A percentile compares a stretch with the other conserved stretches of the same genome.
phyloP scores from a whole-genome alignment of 192 early-diverging fungal species.

The Kickxella alabastrina region DNA sequence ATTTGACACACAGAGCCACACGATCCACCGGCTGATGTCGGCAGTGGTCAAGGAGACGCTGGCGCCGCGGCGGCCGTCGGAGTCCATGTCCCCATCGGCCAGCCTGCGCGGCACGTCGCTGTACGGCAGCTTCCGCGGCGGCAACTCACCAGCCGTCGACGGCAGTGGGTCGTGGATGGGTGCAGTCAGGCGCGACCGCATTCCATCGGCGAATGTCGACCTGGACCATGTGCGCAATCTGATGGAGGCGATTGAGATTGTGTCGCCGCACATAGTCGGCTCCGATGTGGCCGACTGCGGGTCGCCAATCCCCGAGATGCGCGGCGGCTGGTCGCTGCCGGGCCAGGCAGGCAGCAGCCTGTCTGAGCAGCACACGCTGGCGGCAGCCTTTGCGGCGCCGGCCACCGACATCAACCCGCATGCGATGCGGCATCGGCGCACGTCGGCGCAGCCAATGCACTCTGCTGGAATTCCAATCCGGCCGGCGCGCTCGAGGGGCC shows the following conservation, averaged over 20 bases:
- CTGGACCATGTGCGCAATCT: constrained; percentile 39
- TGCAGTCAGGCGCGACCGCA: constrained; percentile 2
- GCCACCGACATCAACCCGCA: constrained; percentile 16
- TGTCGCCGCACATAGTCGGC: constrained; percentile 36
- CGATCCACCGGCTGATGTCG: constrained; percentile 23
- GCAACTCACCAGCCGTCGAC: constrained; percentile 25
- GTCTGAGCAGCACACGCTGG: constrained; percentile 18
- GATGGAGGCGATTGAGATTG: constrained; percentile 38
- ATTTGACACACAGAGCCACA: constrained; percentile 26
- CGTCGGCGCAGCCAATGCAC: constrained; percentile 17
- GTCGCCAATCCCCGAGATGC: constrained; percentile 30
- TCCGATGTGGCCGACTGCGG: constrained; percentile 20
- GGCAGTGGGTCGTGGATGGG: constrained; percentile 10
- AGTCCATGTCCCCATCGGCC: constrained; percentile 17
- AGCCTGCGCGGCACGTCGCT: constrained; percentile 25
- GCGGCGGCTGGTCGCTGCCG: constrained; percentile 38
- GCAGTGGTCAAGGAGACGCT: constrained; percentile 39
- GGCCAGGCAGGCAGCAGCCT: constrained; percentile 18
- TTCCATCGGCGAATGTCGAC: constrained; percentile 11
- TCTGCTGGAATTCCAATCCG: constrained; percentile 25
- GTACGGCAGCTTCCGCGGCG: constrained; percentile 23
- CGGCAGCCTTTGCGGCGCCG: constrained; percentile 9
- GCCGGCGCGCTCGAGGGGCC: constrained; percentile 14
- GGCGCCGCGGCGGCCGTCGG: constrained; percentile 22
- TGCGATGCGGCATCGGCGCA: constrained; percentile 29